Evolutionary conservation across 78 protist genomes (phyloP).

Genomic region (Dictyostelium intermedium): DNA sequence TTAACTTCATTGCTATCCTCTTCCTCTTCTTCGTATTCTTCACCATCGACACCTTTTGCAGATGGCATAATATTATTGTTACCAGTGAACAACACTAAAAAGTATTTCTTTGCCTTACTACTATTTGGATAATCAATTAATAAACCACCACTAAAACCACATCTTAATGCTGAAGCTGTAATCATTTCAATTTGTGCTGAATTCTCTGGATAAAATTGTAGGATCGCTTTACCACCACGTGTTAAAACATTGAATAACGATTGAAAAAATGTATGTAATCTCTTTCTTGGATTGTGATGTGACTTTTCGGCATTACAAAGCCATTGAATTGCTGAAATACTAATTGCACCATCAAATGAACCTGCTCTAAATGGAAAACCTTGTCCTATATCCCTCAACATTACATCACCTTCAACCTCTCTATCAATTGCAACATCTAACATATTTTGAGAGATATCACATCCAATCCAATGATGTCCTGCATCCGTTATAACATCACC

Average conservation of each 20-base stretch:
- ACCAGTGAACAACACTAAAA: conserved; percentile 76
- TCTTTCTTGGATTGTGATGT: conserved; percentile 85
- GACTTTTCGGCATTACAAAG: conserved; percentile 94
- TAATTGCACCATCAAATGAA: conserved; percentile 92
- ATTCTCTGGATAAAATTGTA: conserved; percentile 93
- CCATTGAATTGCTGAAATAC: conserved; percentile 97
- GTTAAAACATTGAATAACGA: conserved; percentile 86
- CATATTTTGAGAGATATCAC: conserved; percentile 92
- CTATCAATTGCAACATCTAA: conserved; percentile 81
- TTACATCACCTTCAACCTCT: conserved; percentile 89
- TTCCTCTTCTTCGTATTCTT: background rate
- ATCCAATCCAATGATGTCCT: conserved; percentile 96
- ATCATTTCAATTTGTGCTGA: conserved; percentile 91
- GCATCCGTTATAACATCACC: conserved; percentile 90
- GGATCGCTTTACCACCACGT: conserved; percentile 82
- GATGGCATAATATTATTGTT: conserved; percentile 30
- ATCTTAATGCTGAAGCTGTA: conserved; percentile 86
- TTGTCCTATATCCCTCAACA: conserved; percentile 93
- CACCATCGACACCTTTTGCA: conserved; percentile 67
- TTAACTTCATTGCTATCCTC: conserved; percentile 34
- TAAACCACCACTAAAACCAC: conserved; percentile 97
- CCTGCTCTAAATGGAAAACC: conserved; percentile 94
- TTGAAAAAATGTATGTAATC: conserved; percentile 91
- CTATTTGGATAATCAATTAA: conserved; percentile 97
- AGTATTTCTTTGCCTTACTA: conserved; percentile 95